Evolutionary conservation across 495 filamentous ascomycete species (phyloP).

Genomic region (Astrocystis sublimbata): DNA sequence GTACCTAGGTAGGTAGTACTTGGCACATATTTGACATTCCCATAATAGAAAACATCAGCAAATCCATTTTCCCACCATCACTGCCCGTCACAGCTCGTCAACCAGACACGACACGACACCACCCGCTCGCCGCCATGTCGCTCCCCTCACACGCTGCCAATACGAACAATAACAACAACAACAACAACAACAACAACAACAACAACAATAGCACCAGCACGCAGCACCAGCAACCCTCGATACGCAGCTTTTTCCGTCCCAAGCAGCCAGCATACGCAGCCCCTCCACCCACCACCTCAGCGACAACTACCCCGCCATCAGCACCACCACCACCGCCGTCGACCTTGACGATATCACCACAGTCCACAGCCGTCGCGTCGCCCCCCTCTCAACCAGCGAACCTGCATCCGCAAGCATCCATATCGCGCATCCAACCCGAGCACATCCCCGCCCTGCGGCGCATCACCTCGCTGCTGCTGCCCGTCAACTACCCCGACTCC

Average conservation of each 20-base stretch:
- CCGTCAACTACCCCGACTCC: conserved; percentile 79
- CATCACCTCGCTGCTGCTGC: conserved; percentile 81
- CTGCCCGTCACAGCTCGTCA: no score
- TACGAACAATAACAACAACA: no score
- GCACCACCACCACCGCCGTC: conserved; percentile 19
- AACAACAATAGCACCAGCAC: no score
- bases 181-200: no score
- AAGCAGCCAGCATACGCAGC: conserved; percentile 43
- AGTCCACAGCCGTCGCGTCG: conserved; percentile 42
- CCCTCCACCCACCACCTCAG: conserved; percentile 28
- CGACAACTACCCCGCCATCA: conserved; percentile 27
- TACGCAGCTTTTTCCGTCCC: conserved; percentile 53
- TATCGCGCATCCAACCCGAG: conserved; percentile 58
- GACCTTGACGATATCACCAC: conserved; percentile 21
- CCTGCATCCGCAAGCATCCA: conserved; percentile 52
- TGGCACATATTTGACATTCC: no score
- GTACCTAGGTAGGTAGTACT: no score
- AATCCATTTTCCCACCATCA: no score
- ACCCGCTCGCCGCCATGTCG: conserved; percentile 28
- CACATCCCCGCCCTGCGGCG: conserved; percentile 75
- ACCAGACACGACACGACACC: neutral
- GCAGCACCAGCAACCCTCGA: conserved; percentile 45
- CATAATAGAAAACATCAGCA: no score
- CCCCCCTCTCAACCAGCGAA: conserved; percentile 28
- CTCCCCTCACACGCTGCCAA: no score